These are phyloP conservation scores for Fabrea salina DNA, from an alignment of 169 alveolate genomes.

Conservation along the genomic window DNA sequence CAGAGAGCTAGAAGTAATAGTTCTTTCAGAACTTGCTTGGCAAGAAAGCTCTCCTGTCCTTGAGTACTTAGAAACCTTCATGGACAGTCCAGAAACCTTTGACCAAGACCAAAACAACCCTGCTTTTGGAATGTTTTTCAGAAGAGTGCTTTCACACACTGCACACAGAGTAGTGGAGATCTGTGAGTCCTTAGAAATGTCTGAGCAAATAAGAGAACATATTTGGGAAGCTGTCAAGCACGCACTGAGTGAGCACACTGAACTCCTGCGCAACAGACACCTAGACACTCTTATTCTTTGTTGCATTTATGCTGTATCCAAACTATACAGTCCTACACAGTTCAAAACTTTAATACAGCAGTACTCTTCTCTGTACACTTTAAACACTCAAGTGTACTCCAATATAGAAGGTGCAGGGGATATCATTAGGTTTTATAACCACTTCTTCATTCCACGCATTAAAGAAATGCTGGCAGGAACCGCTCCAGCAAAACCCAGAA, in stretches of 20 bases:
- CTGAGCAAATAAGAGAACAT: not conserved
- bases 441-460: not conserved
- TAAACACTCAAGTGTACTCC: not conserved
- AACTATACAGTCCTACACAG: not conserved
- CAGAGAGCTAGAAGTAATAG: slow-evolving; percentile 53
- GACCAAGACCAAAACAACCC: not conserved
- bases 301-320: not conserved
- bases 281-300: slow-evolving; percentile 19
- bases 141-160: slow-evolving; percentile 2
- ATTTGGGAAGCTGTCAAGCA: not conserved
- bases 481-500: not conserved
- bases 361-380: not conserved
- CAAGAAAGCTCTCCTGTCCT: slow-evolving; percentile 28
- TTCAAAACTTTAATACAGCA: not conserved
- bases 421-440: slow-evolving; percentile 24
- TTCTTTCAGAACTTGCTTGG: slow-evolving; percentile 55
- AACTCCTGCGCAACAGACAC: slow-evolving; percentile 15
- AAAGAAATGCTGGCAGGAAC: not conserved
- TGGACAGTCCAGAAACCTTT: not conserved
- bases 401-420: not conserved
- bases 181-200: not conserved
- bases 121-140: not conserved
- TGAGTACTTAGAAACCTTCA: not conserved
- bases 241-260: slow-evolving; percentile 6
- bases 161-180: slow-evolving; percentile 6